phyloP scores from a whole-genome alignment of 1,284 basidiomycete species.

The Rhodotorula sp. region DNA sequence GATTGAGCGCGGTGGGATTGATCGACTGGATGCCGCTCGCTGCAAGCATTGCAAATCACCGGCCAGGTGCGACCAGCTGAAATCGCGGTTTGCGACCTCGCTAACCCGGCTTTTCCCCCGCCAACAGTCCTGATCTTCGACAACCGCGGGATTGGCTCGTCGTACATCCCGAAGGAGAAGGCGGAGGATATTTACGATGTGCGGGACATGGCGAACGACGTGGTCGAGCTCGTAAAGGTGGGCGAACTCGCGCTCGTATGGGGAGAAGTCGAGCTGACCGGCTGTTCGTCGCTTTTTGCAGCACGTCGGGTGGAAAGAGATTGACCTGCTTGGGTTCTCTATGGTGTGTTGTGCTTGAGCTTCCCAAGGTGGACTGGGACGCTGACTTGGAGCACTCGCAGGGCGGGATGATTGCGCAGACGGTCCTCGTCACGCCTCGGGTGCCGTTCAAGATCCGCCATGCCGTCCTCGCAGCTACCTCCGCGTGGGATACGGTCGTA shows the following conservation, averaged over 20 bases:
- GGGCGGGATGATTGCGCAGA: slow-evolving; percentile 39
- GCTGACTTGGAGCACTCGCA: background rate
- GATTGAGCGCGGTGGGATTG: slow-evolving; percentile 35
- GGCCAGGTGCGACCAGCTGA: slow-evolving; percentile 19
- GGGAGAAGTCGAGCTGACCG: background rate
- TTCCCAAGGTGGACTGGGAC: background rate
- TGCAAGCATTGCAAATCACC: background rate
- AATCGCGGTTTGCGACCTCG: too few relatives aligned
- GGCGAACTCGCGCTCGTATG: background rate
- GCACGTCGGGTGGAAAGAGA: slow-evolving; percentile 26
- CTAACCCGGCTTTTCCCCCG: background rate
- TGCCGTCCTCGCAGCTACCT: slow-evolving; percentile 31
- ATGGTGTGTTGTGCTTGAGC: slow-evolving; percentile 20
- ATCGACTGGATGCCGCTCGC: slow-evolving; percentile 39
- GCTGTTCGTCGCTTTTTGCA: background rate
- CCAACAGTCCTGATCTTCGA: slow-evolving; percentile 36
- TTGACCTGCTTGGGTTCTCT: slow-evolving; percentile 37
- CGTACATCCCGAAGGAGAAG: background rate
- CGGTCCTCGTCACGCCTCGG: slow-evolving; percentile 8
- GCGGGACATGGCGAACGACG: slow-evolving; percentile 25
- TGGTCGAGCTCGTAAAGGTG: slow-evolving; percentile 29
- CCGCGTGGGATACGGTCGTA: slow-evolving; percentile 9
- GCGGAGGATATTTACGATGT: slow-evolving; percentile 12
- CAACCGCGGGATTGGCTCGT: slow-evolving; percentile 36
- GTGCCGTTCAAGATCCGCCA: slow-evolving; percentile 35